Conservation (phyloP, 2,329 filamentous ascomycete species). For the Lachnellula arida region DNA sequence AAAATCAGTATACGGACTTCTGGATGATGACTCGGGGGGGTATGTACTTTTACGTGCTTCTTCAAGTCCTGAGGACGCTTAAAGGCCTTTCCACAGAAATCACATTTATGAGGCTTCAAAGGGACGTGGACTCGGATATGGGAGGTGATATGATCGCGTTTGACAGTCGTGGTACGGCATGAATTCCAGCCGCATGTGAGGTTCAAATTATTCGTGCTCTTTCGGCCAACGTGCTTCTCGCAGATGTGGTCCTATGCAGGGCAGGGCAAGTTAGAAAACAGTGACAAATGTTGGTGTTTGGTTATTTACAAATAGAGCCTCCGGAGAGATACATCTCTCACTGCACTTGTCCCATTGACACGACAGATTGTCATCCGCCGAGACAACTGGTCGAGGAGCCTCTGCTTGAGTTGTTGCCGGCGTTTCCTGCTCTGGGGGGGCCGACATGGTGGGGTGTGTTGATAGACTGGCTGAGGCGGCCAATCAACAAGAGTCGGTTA, state of each 20-base stretch:
- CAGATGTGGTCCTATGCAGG: constrained; percentile 82
- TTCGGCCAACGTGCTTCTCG: constrained; percentile 95
- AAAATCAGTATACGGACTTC: constrained; percentile 21
- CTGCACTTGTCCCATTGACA: constrained; percentile 39
- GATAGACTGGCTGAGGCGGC: background rate
- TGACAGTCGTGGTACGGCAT: constrained; percentile 94
- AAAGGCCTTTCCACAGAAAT: constrained; percentile 98
- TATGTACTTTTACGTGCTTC: constrained; percentile 84
- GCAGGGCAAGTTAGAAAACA: background rate
- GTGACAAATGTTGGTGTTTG: background rate
- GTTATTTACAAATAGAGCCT: constrained; percentile 37
- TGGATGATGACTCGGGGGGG: background rate
- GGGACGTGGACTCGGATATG: constrained; percentile 99
- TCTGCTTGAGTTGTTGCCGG: constrained; percentile 15
- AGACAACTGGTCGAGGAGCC: constrained; percentile 16
- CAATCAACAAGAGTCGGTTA: constrained; percentile 3
- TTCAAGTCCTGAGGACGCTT: constrained; percentile 98
- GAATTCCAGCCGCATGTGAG: constrained; percentile 96
- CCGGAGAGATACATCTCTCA: constrained; percentile 35
- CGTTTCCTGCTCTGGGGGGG: constrained; percentile 15
- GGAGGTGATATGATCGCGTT: constrained; percentile 98
- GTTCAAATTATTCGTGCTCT: constrained; percentile 98
- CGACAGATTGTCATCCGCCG: constrained; percentile 33
- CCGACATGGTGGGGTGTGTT: constrained; percentile 15
- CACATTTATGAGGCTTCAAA: constrained; percentile 97